Base-by-base conservation (phyloP, 2,329 filamentous ascomycete genomes). In the Xylariaceae sp. region DNA sequence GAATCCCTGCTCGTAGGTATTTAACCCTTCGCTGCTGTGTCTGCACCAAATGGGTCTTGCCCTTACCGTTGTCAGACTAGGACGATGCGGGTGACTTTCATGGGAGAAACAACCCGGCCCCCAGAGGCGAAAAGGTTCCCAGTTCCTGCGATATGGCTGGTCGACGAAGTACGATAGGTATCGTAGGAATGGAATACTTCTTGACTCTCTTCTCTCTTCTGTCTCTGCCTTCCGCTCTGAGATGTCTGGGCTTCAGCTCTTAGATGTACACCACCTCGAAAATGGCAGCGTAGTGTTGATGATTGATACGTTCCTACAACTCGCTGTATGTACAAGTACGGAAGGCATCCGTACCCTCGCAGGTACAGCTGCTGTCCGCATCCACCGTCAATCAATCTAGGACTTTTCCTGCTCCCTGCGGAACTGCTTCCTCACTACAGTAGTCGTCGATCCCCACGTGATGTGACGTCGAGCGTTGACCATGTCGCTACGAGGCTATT, bases 41-140 rank as follows among this genome's bases (percentile, higher is more conserved):
- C 10, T 30, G 39, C 51, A 34, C 34, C 39, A 18, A 39, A 49
- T 18, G 23, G 23, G 53, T 50, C 45, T 42, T 49, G 18, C 34
- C 53, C 52, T 57, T 58, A 54, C 61, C 58, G 34, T 55, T 58
- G 61, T 63, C 58, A 53, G 58, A 57, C 55, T 55, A 58, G 54
- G 42, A 58, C 47, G 4, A 37, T 59, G 58, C 49, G 51, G 48
- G 51, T 52, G 51, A 50, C 51, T 44, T 30, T 30, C 23, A 30
- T 30, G 57, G 50, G 42, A 13, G 3, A 45, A 59, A 51, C 48
- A 58, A 63, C 49, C 58, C 47, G 61, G 55, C 57, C 59, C 61
- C 61, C 54, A 57, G 37, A 13, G 4, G 11, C 8, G 37, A 7
- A 42, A 42, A 42, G 37, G 37, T 42, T 42, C 37, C 37, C 11